A percentile compares a stretch with the other conserved stretches of the same genome.
Conservation (phyloP, 768 basidiomycete species). For the Tephrocybe sp. region DNA sequence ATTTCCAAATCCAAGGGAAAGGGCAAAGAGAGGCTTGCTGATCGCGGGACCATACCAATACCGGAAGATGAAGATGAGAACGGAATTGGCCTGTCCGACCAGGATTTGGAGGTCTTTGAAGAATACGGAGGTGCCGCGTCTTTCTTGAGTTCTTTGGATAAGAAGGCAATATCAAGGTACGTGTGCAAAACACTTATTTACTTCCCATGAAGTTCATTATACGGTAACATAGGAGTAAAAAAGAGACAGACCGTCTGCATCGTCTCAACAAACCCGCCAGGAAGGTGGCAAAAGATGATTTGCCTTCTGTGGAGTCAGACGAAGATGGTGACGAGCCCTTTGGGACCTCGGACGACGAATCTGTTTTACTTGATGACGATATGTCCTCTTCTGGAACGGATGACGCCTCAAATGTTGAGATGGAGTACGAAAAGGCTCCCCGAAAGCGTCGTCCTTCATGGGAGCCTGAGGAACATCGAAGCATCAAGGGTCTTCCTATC, state of each 20-base stretch:
- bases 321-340: slow-evolving; percentile 43
- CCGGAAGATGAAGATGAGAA: slow-evolving; percentile 48
- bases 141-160: slow-evolving; percentile 74
- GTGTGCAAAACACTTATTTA: slow-evolving; percentile 17
- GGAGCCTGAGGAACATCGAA: slow-evolving; percentile 45
- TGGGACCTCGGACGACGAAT: slow-evolving; percentile 29
- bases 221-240: slow-evolving; percentile 69
- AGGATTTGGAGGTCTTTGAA: slow-evolving; percentile 63
- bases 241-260: slow-evolving; percentile 72
- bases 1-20: slow-evolving; percentile 36
- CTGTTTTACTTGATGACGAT: slow-evolving; percentile 26
- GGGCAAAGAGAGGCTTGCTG: slow-evolving; percentile 57
- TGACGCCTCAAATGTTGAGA: slow-evolving; percentile 62
- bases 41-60: slow-evolving; percentile 61
- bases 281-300: slow-evolving; percentile 40
- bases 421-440: slow-evolving; percentile 68
- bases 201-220: not conserved
- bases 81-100: slow-evolving; percentile 61
- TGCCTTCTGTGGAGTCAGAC: slow-evolving; percentile 69
- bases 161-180: slow-evolving; percentile 77
- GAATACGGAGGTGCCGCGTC: slow-evolving; percentile 59
- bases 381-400: slow-evolving; percentile 19
- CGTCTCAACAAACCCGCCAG: slow-evolving; percentile 58
- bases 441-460: slow-evolving; percentile 48
- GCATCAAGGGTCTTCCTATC: slow-evolving; percentile 72